phyloP scores from a whole-genome alignment of 257 asterid genomes.

The Fraxinus quadrangulata region DNA sequence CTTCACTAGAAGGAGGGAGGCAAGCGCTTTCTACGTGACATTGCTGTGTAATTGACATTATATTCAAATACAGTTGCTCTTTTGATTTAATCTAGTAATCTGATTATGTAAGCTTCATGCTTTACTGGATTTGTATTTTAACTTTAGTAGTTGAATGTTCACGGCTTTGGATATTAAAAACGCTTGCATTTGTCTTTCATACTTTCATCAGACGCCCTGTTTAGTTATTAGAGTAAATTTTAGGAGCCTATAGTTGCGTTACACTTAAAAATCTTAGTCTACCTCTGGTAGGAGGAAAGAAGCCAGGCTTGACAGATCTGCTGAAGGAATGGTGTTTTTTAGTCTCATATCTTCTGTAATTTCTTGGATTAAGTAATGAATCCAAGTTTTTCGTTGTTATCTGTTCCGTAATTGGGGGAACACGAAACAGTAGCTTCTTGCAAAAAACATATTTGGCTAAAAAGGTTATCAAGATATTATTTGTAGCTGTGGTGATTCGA shows the following conservation, averaged over 20 bases:
- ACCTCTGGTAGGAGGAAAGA: background rate
- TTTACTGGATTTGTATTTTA: background rate
- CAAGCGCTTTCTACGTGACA: background rate
- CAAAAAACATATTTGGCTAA: background rate
- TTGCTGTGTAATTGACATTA: background rate
- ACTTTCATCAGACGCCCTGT: background rate
- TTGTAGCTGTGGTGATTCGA: background rate
- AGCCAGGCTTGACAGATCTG: background rate
- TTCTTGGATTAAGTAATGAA: background rate
- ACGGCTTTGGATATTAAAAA: background rate
- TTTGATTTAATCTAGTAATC: background rate
- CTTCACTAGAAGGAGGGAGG: background rate
- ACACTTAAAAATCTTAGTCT: conserved; percentile 1
- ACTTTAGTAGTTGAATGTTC: too few relatives aligned
- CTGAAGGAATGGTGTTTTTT: background rate
- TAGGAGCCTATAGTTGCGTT: background rate
- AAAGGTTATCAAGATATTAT: background rate
- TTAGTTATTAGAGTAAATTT: background rate
- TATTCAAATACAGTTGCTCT: background rate
- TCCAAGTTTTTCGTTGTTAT: background rate
- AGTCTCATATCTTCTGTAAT: background rate
- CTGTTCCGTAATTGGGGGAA: background rate
- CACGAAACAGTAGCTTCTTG: background rate
- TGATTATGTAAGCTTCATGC: background rate
- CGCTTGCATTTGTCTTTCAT: background rate